phyloP scores from a whole-genome alignment of 2,329 filamentous ascomycete genomes.

The Colletotrichum sp. region DNA sequence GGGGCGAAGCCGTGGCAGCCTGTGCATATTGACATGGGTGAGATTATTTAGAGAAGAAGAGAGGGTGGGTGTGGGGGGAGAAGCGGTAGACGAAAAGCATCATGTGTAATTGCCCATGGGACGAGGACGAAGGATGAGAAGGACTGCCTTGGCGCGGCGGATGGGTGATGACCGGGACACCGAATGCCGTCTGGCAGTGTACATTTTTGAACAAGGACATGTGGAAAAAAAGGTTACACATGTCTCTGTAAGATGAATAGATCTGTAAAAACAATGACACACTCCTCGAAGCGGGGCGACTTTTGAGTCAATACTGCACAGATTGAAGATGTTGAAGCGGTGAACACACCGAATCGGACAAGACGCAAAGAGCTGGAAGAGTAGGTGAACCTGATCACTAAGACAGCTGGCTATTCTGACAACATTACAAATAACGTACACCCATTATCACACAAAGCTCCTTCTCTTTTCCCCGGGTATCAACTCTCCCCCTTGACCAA shows the following conservation, averaged over 20 bases:
- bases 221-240: conserved; percentile 6
- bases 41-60: conserved; percentile 60
- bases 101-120: conserved; percentile 3
- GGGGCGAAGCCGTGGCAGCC: conserved; percentile 69
- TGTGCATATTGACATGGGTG: conserved; percentile 72
- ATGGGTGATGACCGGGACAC: neutral
- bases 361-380: neutral
- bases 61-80: neutral
- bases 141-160: neutral
- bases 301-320: neutral
- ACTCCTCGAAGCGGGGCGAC: conserved; percentile 11
- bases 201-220: conserved; percentile 20
- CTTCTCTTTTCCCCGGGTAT: conserved; percentile 13
- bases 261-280: conserved; percentile 40
- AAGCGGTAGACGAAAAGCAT: neutral
- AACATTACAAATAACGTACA: neutral
- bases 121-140: neutral
- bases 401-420: neutral
- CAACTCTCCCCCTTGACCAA: conserved; percentile 8
- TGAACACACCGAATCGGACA: neutral
- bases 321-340: neutral
- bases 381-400: neutral
- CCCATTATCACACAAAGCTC: neutral
- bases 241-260: conserved; percentile 41
- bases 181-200: conserved; percentile 19